Evolutionary conservation across 495 filamentous ascomycete species (phyloP), one percentile per base, ranked within the genome.

Genomic region (Penicillium verhagenii): DNA sequence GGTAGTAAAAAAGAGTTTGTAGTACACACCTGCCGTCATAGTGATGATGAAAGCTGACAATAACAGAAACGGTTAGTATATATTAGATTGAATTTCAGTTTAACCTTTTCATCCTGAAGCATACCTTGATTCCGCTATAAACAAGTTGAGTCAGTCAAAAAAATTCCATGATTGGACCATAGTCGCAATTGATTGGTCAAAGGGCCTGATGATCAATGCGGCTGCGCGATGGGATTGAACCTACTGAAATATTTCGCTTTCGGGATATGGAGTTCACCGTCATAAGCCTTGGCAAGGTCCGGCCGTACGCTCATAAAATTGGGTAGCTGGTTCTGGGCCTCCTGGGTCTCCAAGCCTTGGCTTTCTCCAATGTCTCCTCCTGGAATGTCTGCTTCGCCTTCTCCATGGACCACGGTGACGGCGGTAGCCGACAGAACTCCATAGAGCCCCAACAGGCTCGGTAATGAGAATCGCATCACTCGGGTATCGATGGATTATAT

Each of bases 231-330:
- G n/a, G 16, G 28, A 44, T 49, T 19, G 13, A 6, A 77, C 82
- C 71, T 65, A 86, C 82, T 77, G 63, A 84, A 86, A 59, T 85
- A 85, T 74, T 86, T 85, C n/a, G 61, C 64, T 11, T 63, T 71
- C 6, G 76, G 76, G 62, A 80, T 76, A 4, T 72, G 70, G 28
- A 59, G 64, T 49, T 64, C 70, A 24, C 75, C 78, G 44, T 75
- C 74, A 63, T 77, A 79, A 38, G 80, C 75, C 45, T 78, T 74
- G 35, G 68, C 73, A 55, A 76, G 59, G 40, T 57, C 66, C 10
- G 71, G 62, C 50, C 77, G 63, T 45, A 79, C 74, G 33, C 71
- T 72, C 54, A 72, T 66, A 46, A 79, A 79, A 59, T 74, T 58
- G 25, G 68, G 20, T 23, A 19, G 31, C 6, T 42, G 21, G 13